A percentile compares a stretch with the other conserved stretches of the same genome.
phyloP scores from a whole-genome alignment of 2,329 filamentous ascomycete genomes.

The Corynespora cassiicola region DNA sequence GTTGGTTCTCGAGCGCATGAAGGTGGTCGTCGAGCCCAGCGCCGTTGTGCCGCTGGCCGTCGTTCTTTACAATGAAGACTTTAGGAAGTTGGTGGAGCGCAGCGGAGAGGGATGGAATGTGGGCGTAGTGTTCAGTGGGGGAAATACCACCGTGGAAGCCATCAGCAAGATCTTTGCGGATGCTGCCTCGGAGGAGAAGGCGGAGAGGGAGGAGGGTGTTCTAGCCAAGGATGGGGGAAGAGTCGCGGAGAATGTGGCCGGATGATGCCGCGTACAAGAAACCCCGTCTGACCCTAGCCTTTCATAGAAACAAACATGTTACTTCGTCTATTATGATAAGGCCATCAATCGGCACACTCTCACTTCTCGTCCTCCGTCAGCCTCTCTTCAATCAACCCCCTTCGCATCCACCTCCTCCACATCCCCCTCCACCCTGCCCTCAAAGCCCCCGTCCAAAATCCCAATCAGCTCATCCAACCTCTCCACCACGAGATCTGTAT shows the following conservation, averaged over 20 bases:
- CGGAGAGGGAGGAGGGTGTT: slow-evolving; percentile 49
- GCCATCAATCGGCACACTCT: background rate
- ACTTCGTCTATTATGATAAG: no score
- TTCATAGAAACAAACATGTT: no score
- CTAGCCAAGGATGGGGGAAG: slow-evolving; percentile 49
- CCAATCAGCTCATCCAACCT: slow-evolving; percentile 76
- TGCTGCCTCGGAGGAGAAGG: slow-evolving; percentile 28
- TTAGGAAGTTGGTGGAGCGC: slow-evolving; percentile 67
- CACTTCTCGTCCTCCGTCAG: background rate
- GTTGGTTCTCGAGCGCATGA: slow-evolving; percentile 84
- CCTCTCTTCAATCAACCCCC: slow-evolving; percentile 4
- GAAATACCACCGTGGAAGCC: slow-evolving; percentile 69
- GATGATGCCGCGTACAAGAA: no score
- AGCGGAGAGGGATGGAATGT: slow-evolving; percentile 79
- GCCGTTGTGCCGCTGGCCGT: slow-evolving; percentile 84
- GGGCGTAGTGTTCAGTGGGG: slow-evolving; percentile 67
- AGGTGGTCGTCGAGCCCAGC: slow-evolving; percentile 89
- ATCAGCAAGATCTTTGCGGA: slow-evolving; percentile 61
- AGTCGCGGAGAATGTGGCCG: slow-evolving; percentile 55
- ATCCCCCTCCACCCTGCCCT: slow-evolving; percentile 52
- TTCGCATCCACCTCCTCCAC: slow-evolving; percentile 33
- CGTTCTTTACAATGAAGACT: slow-evolving; percentile 84
- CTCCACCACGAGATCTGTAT: slow-evolving; percentile 77
- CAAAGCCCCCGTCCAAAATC: slow-evolving; percentile 78
- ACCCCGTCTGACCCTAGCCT: background rate